phyloP scores from a whole-genome alignment of 2,329 filamentous ascomycete genomes.

The Cercospora janseana region DNA sequence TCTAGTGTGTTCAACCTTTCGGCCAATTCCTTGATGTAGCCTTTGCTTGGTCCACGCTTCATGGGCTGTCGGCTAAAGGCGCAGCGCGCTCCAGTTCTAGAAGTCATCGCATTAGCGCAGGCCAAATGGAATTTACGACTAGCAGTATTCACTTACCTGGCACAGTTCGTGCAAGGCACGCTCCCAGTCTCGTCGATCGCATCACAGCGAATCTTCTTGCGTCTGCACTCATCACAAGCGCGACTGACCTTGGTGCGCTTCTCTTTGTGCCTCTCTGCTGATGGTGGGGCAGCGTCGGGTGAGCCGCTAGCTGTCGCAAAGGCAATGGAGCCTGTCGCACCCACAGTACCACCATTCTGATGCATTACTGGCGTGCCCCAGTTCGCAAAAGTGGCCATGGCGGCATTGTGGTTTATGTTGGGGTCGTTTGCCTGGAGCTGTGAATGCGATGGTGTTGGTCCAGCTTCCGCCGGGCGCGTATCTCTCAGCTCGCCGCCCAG shows the following conservation, averaged over 20 bases:
- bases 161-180: constrained; percentile 75
- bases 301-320: constrained; percentile 27
- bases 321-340: constrained; percentile 22
- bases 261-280: constrained; percentile 26
- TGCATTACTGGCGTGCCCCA: constrained; percentile 18
- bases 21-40: constrained; percentile 89
- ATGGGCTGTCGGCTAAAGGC: constrained; percentile 84
- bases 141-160: constrained; percentile 9
- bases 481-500: constrained; percentile 3
- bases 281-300: constrained; percentile 20
- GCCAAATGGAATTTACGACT: neutral
- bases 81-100: constrained; percentile 64
- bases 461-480: neutral
- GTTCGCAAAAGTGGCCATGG: constrained; percentile 23
- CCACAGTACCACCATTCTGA: constrained; percentile 14
- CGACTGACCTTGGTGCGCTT: constrained; percentile 85
- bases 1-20: constrained; percentile 81
- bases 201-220: constrained; percentile 88
- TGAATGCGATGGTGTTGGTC: neutral
- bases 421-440: constrained; percentile 1
- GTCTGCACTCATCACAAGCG: constrained; percentile 83
- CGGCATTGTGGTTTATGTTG: neutral
- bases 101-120: neutral
- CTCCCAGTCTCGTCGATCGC: constrained; percentile 71
- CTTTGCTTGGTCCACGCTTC: constrained; percentile 78